These are phyloP conservation scores for Metschnikowia gelsemii DNA, from an alignment of 805 yeast species.

Conservation along the genomic window DNA sequence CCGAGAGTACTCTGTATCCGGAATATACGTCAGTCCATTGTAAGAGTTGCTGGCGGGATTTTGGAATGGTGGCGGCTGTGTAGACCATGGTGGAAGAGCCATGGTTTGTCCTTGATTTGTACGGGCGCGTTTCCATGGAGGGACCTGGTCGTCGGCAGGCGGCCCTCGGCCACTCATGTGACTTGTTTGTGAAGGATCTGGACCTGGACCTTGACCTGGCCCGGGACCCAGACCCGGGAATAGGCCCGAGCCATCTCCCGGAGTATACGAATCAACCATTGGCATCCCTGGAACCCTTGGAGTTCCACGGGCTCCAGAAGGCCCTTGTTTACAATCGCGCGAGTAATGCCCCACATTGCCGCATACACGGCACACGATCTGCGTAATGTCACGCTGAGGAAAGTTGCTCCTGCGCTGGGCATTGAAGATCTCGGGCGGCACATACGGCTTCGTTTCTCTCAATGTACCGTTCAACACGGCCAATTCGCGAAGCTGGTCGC, in stretches of 20 bases:
- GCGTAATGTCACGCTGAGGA: constrained; percentile 52
- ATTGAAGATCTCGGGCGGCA: constrained; percentile 40
- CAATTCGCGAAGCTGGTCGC: constrained; percentile 86
- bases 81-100: constrained; percentile 7
- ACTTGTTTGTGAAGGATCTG: too few species aligned
- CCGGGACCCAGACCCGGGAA: too few species aligned
- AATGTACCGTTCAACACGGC: constrained; percentile 94
- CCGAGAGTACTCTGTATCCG: too few species aligned
- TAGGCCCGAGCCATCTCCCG: too few species aligned
- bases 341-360: constrained; percentile 85
- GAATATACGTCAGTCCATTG: not conserved
- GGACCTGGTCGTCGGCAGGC: constrained; percentile 5
- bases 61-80: too few species aligned
- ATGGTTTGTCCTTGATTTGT: not conserved
- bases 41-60: too few species aligned
- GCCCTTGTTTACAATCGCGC: constrained; percentile 80
- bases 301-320: too few species aligned
- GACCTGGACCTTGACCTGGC: too few species aligned
- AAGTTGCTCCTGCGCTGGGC: constrained; percentile 22
- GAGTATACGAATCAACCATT: constrained; percentile 5
- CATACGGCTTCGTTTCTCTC: constrained; percentile 69
- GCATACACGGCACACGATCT: constrained; percentile 71
- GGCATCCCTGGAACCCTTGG: too few species aligned
- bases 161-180: too few species aligned
- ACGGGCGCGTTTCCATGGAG: constrained; percentile 11